These are phyloP conservation scores for Oryza meyeriana DNA, from an alignment of 176 grass and related monocot species.

Conservation along the genomic window DNA sequence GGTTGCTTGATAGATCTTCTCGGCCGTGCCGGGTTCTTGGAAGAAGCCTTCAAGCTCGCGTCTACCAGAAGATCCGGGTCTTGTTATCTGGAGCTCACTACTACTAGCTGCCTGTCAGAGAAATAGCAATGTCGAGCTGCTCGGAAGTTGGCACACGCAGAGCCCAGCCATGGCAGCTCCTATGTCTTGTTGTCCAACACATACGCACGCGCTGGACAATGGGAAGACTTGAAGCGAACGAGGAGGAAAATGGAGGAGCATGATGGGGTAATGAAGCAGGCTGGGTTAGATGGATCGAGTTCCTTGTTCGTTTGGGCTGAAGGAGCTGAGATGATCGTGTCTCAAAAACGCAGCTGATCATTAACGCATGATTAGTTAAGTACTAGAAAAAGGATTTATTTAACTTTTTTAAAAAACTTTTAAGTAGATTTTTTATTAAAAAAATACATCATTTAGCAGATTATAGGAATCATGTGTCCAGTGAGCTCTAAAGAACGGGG, in stretches of 20 bases:
- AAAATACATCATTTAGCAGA: no score
- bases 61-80: constrained; percentile 32
- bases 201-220: constrained; percentile 42
- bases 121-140: constrained; percentile 47
- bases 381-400: no score
- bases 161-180: constrained; percentile 42
- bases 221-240: constrained; percentile 47
- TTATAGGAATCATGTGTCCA: no score
- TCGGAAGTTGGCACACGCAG: constrained; percentile 13
- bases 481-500: no score
- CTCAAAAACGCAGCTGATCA: no score
- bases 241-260: constrained; percentile 42
- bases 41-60: constrained; percentile 40
- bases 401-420: no score
- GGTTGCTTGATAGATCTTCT: constrained; percentile 63
- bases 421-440: no score
- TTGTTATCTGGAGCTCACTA: constrained; percentile 61
- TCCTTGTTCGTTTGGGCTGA: no score
- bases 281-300: constrained; percentile 56
- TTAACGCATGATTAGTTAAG: no score
- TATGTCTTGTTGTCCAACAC: constrained; percentile 54
- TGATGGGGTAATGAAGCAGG: constrained; percentile 32
- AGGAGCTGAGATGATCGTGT: no score
- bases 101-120: constrained; percentile 44
- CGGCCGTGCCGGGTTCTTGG: constrained; percentile 37